Conservation (phyloP, 2,329 filamentous ascomycete species). For the Lachnellula cervina region DNA sequence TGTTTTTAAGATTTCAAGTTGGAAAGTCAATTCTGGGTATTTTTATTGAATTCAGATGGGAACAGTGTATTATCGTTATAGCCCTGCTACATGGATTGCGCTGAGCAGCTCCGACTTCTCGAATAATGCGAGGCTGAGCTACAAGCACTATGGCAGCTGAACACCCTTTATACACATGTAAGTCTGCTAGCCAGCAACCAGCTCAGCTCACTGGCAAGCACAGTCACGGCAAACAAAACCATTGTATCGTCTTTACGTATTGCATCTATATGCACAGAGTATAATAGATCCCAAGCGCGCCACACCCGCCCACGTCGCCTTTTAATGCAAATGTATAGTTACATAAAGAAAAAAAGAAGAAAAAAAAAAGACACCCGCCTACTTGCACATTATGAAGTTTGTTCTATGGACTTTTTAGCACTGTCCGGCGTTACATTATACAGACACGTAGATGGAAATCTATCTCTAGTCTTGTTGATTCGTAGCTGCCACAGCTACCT, state of each 20-base stretch:
- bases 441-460: conserved; percentile 19
- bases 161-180: neutral
- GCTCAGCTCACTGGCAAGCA: neutral
- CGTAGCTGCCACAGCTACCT: conserved; percentile 6
- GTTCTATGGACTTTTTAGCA: conserved; percentile 5
- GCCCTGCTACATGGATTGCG: neutral
- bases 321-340: conserved; percentile 13
- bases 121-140: neutral
- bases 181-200: neutral
- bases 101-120: neutral
- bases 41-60: no score
- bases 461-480: conserved; percentile 18
- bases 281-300: neutral
- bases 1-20: neutral
- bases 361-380: neutral
- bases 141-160: neutral
- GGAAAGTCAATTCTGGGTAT: no score
- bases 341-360: conserved; percentile 12
- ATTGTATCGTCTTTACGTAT: neutral
- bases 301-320: conserved; percentile 2
- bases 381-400: conserved; percentile 16
- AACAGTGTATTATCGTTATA: no score
- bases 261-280: conserved; percentile 3
- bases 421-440: conserved; percentile 20
- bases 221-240: neutral